A percentile compares a stretch with the other conserved stretches of the same genome.
Evolutionary conservation across 192 early-diverging fungal genomes (phyloP).

Genomic region (Coemansia sp.): DNA sequence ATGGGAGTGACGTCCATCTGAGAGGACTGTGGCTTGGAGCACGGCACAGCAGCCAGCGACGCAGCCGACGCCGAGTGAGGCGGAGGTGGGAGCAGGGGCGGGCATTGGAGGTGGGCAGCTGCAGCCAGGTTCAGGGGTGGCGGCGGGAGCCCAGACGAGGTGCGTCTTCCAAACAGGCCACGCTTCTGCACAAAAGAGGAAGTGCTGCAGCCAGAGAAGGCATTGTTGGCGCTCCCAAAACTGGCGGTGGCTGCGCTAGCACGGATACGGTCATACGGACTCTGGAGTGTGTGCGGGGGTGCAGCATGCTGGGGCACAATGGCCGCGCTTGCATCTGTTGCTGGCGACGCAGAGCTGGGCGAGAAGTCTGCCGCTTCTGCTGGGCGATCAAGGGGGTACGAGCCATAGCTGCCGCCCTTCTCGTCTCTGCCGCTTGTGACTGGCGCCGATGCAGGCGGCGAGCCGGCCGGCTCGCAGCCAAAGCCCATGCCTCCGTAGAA

Average conservation of each 20-base stretch:
- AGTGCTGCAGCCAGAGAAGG: background rate
- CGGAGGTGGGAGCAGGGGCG: conserved; percentile 26
- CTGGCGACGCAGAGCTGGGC: conserved; percentile 2
- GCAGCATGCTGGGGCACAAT: conserved; percentile 11
- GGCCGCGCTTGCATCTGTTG: conserved; percentile 11
- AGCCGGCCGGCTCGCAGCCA: background rate
- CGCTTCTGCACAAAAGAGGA: conserved; percentile 42
- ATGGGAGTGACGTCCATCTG: conserved; percentile 17
- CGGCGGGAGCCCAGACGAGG: conserved; percentile 40
- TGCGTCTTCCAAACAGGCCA: conserved; percentile 44
- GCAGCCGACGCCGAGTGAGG: conserved; percentile 33
- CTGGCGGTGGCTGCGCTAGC: conserved; percentile 6
- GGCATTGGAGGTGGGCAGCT: conserved; percentile 36
- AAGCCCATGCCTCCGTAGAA: background rate
- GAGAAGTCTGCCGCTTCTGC: background rate
- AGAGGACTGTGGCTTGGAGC: conserved; percentile 25
- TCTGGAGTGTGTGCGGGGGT: conserved; percentile 12
- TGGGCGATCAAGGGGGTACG: background rate
- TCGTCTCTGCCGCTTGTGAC: background rate
- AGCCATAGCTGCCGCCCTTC: background rate
- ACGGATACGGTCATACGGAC: background rate
- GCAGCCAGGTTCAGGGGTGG: conserved; percentile 47
- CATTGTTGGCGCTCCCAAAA: conserved; percentile 11
- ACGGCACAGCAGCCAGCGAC: conserved; percentile 13
- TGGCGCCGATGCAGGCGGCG: background rate